These are phyloP conservation scores for Suhomyces panamericanus DNA, from an alignment of 1,139 yeast species.

Conservation along the genomic window DNA sequence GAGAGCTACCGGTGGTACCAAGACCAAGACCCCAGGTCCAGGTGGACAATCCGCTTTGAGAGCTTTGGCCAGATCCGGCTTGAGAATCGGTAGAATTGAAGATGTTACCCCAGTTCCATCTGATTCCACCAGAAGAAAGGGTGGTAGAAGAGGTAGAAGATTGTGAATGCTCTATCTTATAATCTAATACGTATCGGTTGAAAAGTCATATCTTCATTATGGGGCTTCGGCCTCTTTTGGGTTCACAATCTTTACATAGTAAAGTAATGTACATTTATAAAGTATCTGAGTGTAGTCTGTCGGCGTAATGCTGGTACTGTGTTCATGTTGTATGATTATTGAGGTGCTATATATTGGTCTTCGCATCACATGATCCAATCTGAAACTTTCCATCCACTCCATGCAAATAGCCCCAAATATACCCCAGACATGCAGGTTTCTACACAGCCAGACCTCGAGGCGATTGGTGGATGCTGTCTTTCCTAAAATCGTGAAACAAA, in stretches of 20 bases:
- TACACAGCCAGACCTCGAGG: neutral
- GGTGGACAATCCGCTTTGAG: constrained; percentile 99
- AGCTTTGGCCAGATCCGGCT: constrained; percentile 99
- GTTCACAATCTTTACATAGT: constrained; percentile 12
- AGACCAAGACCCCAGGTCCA: constrained; percentile 99
- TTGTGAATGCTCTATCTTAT: constrained; percentile 51
- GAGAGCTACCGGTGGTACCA: constrained; percentile 99
- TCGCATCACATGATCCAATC: constrained; percentile 3
- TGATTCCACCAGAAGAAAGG: constrained; percentile 99
- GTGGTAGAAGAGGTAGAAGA: constrained; percentile 99
- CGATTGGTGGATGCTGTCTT: constrained; percentile 4
- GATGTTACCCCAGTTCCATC: constrained; percentile 99
- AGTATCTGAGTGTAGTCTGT: constrained; percentile 5
- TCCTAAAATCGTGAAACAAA: neutral
- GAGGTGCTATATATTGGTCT: neutral
- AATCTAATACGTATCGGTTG: constrained; percentile 15
- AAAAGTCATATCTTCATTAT: constrained; percentile 11
- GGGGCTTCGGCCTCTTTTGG: constrained; percentile 8
- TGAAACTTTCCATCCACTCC: neutral
- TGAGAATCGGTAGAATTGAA: constrained; percentile 99
- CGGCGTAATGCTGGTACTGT: no score
- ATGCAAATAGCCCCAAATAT: neutral
- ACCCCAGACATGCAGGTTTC: neutral
- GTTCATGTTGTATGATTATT: no score
- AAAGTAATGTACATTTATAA: constrained; percentile 15